phyloP scores from a whole-genome alignment of 2,329 filamentous ascomycete species.

The Claviceps pazoutovae region DNA sequence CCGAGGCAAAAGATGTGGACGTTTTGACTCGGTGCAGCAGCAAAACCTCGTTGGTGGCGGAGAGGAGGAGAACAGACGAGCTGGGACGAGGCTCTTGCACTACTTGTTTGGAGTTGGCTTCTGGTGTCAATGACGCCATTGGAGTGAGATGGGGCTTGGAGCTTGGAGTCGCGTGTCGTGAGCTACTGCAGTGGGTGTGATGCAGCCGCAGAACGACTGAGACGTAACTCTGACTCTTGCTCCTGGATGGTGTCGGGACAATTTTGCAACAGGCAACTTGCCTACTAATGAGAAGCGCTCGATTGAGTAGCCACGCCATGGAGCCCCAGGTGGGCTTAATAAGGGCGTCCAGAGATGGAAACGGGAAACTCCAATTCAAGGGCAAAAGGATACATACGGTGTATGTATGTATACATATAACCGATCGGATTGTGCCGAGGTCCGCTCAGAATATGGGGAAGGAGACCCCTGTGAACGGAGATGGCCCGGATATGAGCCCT shows the following conservation, averaged over 20 bases:
- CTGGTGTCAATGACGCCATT: constrained; percentile 6
- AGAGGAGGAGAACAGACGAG: constrained; percentile 71
- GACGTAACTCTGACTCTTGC: background rate
- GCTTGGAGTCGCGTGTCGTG: background rate
- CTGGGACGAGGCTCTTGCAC: constrained; percentile 44
- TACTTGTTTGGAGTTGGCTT: constrained; percentile 8
- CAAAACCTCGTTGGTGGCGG: constrained; percentile 73
- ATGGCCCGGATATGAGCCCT: background rate
- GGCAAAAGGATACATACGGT: too few relatives aligned
- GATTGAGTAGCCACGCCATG: constrained; percentile 5
- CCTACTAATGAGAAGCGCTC: background rate
- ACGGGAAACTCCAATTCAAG: background rate
- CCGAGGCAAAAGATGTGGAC: constrained; percentile 73
- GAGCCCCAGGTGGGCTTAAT: too few relatives aligned
- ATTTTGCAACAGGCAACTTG: background rate
- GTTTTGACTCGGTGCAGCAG: constrained; percentile 75
- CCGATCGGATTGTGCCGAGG: constrained; percentile 5
- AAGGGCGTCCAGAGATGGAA: background rate
- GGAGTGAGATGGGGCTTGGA: background rate
- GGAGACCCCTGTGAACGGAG: background rate
- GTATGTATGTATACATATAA: too few relatives aligned
- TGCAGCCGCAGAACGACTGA: background rate
- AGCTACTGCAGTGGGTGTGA: constrained; percentile 1
- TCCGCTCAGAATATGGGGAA: background rate
- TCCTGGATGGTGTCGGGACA: background rate